These are phyloP conservation scores for Colletotrichum echinochloae DNA, from an alignment of 2,329 filamentous ascomycete genomes.

Conservation along the genomic window DNA sequence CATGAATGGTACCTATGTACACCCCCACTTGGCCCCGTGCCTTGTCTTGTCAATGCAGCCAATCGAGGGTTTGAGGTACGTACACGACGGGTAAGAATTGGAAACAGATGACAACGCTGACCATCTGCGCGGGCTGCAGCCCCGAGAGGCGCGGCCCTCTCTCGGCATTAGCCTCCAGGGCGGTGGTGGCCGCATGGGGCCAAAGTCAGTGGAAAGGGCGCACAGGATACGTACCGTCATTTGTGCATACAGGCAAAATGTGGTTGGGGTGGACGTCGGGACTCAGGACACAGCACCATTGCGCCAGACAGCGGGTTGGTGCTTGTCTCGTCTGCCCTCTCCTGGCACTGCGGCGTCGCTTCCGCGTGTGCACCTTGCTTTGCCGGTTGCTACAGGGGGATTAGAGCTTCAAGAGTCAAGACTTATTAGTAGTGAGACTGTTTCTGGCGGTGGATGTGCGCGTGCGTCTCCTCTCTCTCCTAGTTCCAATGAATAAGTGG, in stretches of 20 bases:
- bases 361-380: conserved; percentile 19
- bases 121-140: conserved; percentile 38
- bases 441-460: neutral
- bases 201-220: conserved; percentile 14
- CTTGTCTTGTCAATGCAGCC: conserved; percentile 33
- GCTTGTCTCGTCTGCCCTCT: conserved; percentile 16
- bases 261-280: conserved; percentile 37
- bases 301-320: conserved; percentile 4
- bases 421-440: conserved; percentile 4
- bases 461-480: neutral
- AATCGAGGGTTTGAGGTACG: conserved; percentile 33
- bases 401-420: conserved; percentile 11
- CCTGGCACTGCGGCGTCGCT: conserved; percentile 9
- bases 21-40: conserved; percentile 39
- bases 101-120: conserved; percentile 39
- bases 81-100: conserved; percentile 39
- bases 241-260: conserved; percentile 32
- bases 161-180: conserved; percentile 40
- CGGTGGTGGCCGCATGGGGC: conserved; percentile 36
- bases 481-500: conserved; percentile 15
- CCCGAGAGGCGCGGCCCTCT: conserved; percentile 40
- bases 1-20: conserved; percentile 31
- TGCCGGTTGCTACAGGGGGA: conserved; percentile 5
- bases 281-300: conserved; percentile 34
- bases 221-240: conserved; percentile 31